A percentile compares a stretch with the other conserved stretches of the same genome.
Conservation (phyloP, 108 stramenopile genomes). For the Pseudonitzschia delicatissima region DNA sequence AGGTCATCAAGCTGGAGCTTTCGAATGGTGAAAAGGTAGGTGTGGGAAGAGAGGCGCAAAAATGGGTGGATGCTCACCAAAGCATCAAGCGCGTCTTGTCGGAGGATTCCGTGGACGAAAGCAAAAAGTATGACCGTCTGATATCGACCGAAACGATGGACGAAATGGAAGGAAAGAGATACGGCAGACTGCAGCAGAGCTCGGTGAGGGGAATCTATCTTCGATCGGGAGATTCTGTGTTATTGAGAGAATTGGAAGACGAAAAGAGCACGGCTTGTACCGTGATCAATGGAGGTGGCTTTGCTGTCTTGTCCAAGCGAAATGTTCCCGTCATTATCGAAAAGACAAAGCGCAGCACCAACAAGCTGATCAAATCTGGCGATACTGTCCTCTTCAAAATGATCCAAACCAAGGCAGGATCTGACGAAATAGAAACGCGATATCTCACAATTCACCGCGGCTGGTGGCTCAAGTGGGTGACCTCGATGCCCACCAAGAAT, state of each 20-base stretch:
- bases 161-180: conserved; percentile 33
- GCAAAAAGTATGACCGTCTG: neutral
- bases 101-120: conserved; percentile 13
- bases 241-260: conserved; percentile 47
- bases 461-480: conserved; percentile 92
- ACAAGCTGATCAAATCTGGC: conserved; percentile 66
- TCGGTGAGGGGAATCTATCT: conserved; percentile 63
- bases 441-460: conserved; percentile 84
- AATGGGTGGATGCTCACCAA: conserved; percentile 12
- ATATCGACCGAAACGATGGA: conserved; percentile 3
- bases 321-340: conserved; percentile 45
- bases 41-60: conserved; percentile 23
- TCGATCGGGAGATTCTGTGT: conserved; percentile 54
- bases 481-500: conserved; percentile 58
- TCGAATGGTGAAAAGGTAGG: conserved; percentile 22
- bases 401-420: conserved; percentile 24
- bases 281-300: conserved; percentile 73
- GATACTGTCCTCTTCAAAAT: conserved; percentile 79
- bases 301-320: conserved; percentile 67
- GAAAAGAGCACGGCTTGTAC: conserved; percentile 12
- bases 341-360: conserved; percentile 42
- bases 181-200: conserved; percentile 40
- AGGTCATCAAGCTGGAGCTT: conserved; percentile 48
- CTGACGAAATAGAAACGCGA: conserved; percentile 42
- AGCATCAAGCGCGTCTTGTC: neutral